Base-by-base conservation (phyloP, 2,329 filamentous ascomycete genomes). In the Trichoderma atroviride region DNA sequence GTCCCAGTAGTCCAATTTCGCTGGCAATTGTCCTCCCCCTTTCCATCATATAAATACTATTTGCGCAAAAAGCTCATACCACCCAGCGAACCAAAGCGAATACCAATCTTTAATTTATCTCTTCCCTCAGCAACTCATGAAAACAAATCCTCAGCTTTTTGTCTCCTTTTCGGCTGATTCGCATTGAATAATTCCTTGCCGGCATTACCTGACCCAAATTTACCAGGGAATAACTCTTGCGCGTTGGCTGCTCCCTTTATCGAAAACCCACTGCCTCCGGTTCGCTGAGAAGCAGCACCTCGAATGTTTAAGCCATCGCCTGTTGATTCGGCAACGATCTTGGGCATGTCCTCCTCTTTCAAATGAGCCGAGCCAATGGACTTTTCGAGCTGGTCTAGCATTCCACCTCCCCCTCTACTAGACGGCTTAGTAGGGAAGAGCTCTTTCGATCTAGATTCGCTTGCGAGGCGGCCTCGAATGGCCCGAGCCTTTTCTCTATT, bases 121-220 rank as follows among this genome's bases (percentile, higher is more conserved):
- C 33, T 19, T 24, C 16, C 11, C 19, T 9, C 10, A 14, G 22
- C 53, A 24, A 4, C 43, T 62, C 55, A 93, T 71, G 85, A 83
- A 76, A 93, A 94, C 72, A 92, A 82, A 79, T 94, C 92, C 74
- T 92, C 90, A 0, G 92, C 92, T 75, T 84, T 89, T 74, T 90
- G 87, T 72, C 92, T 86, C 71, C 79, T 77, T 91, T 92, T 72
- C 72, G 77, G 64, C 60, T 75, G 73, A 29, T 73, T 31, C 88
- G 75, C 71, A 82, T 88, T 70, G 74, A 93, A 92, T 19, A 93
- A 78, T 76, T 94, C 91, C 78, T 92, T 93, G 61, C 87, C 88
- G 2, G 85, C 80, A 75, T 92, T 92, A 53, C 64, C 71, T n/a
- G 72, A 72, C 31, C 82, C 83, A 56, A 88, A 86, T 72, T 88